Base-by-base conservation (phyloP, 163 green algal genomes). In the Scenedesmus sp. region DNA sequence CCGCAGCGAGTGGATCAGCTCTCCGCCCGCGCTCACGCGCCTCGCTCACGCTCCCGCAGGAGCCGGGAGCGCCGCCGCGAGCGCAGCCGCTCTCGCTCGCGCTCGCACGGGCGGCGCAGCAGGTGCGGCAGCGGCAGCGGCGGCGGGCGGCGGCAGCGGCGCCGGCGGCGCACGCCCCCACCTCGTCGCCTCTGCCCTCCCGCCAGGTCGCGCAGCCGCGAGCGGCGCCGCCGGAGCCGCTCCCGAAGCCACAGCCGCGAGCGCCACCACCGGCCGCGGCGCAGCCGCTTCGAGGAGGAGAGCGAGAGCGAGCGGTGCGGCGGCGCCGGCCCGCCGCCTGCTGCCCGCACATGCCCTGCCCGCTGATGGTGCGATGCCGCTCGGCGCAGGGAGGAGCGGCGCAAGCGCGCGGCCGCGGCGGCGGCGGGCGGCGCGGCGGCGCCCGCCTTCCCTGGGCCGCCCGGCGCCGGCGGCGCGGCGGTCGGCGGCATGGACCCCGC, bases 241-340 rank as follows among this genome's bases (percentile, higher is more conserved):
- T 64, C 45, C 5, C 58, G 71, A 42, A 60, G 56, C 56, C 31
- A 44, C 45, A 72, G 58, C 71, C 17, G 71, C 20, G 48, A 54
- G 57, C 63, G 58, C 24, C 39, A 36, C 66, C 42, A 67, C 53
- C 53, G 69, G n/a, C 22, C 33, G 4, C 44, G 69, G 20, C 69
- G 69, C 36, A 77, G 69, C 69, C 53, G 69, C 36, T 77, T 77
- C 34, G 69, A 77, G 7, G 69, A 77, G 4, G 71, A 63, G 28
- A 72, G 44, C 20, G 39, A 67, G 28, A 50, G 44, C 24, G 66
- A 75, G 28, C 51, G 33, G 66, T 48, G 33, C 3, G 66, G 57
- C 24, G 44, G n/a, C 58, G n/a, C 39, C 39, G 39, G 39, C 39
- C 39, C 39, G 45, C 17, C 7, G 29, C 24, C 14, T 4, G 2